Base-by-base conservation (phyloP, 192 early-diverging fungal genomes). In the Podila clonocystis region DNA sequence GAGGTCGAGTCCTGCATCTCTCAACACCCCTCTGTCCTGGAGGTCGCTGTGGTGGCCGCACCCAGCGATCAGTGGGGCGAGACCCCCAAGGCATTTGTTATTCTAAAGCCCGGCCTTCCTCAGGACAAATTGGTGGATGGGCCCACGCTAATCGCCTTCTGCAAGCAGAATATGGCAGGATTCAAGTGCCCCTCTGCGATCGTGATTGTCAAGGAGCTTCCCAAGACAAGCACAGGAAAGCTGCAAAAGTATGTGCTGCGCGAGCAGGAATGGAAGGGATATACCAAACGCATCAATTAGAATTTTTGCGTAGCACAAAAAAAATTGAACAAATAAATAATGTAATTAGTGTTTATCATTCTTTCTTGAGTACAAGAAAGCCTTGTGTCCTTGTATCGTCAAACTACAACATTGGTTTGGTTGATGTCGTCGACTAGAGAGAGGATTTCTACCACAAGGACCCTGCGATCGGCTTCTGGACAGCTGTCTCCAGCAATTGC, bases 21-120 rank as follows among this genome's bases (percentile, higher is more conserved):
- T 24, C 61, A 82, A 17, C 82, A 89, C 57, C 73, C 84, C 24
- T 34, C 82, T 11, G 86, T 91, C 19, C 64, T 87, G 12, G 91
- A 92, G 65, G 82, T 82, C 62, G 89, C 85, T 2, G 87, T 92
- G 4, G 88, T 92, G 11, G 87, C 83, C 9, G 61, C 76, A 4
- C 90, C 91, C 3, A 85, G 89, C 50, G 75, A 82, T 2, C 74
- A 82, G 31, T 91, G 91, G 90, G 90, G 91, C 20, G 91, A 92
- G 65, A 78, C 84, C 9, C 91, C 91, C 2, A 77, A 83, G 45
- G 90, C 82, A 4, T 91, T 85, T 83, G 79, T 91, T 5, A 80
- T 88, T 7, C 34, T 90, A 13, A 90, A 87, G 30, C 77, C 77
- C 0, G 70, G 71, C 3, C 38, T 80, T 22, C 8, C 70, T 2